Conservation (phyloP, 169 alveolate genomes). For the Neospora caninum region DNA sequence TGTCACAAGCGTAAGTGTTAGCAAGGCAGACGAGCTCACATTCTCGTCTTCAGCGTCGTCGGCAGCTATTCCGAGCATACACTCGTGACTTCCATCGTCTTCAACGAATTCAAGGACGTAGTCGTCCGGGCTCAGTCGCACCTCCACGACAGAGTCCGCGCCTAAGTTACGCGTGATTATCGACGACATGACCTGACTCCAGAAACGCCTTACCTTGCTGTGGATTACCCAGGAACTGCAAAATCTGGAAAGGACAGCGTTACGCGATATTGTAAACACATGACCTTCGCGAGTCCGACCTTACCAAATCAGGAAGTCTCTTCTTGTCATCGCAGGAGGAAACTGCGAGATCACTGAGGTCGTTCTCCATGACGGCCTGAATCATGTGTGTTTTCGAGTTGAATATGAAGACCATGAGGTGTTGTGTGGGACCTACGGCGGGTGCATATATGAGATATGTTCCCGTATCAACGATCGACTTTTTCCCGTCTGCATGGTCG, state of each 20-base stretch:
- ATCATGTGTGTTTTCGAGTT: not conserved
- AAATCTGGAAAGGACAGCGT: not conserved
- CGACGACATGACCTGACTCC: not conserved
- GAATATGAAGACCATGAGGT: not conserved
- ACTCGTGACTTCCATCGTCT: slow-evolving; percentile 63
- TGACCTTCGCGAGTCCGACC: not conserved
- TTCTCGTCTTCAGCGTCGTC: slow-evolving; percentile 67
- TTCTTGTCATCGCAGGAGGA: slow-evolving; percentile 54
- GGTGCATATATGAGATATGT: slow-evolving; percentile 72
- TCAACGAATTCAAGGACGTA: slow-evolving; percentile 68
- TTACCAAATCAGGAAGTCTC: slow-evolving; percentile 62
- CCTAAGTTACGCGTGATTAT: not conserved
- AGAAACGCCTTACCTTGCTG: not conserved
- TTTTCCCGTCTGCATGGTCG: not conserved
- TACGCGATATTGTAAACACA: not conserved
- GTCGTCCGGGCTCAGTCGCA: slow-evolving; percentile 69
- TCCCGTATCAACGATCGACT: slow-evolving; percentile 66
- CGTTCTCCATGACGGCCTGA: slow-evolving; percentile 60
- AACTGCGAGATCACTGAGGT: slow-evolving; percentile 54
- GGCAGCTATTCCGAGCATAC: slow-evolving; percentile 71
- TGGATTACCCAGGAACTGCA: not conserved
- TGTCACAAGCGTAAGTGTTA: not conserved
- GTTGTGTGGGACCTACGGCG: not conserved
- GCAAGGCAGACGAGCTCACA: not conserved
- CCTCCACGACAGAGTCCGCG: slow-evolving; percentile 30